A percentile compares a stretch with the other conserved stretches of the same genome.
phyloP scores from a whole-genome alignment of 2,329 filamentous ascomycete species.

The Botrytis byssoidea region DNA sequence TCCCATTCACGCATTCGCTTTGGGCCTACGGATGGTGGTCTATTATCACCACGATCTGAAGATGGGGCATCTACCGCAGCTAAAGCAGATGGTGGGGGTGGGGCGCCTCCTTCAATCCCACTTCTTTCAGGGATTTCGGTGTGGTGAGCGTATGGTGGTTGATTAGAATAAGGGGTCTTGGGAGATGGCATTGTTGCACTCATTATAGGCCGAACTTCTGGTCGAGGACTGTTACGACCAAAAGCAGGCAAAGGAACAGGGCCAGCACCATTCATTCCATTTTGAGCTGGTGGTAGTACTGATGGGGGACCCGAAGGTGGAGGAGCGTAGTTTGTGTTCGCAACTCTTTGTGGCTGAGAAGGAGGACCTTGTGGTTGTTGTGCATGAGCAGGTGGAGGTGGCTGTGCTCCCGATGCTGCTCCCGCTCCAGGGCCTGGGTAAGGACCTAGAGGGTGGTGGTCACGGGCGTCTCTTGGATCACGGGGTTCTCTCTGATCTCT shows the following conservation, averaged over 20 bases:
- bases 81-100: constrained; percentile 62
- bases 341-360: constrained; percentile 52
- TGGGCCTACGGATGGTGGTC: constrained; percentile 74
- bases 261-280: constrained; percentile 36
- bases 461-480: constrained; percentile 13
- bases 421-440: constrained; percentile 33
- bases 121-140: constrained; percentile 50
- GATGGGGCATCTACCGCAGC: constrained; percentile 67
- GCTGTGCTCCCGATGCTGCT: constrained; percentile 14
- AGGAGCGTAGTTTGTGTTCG: constrained; percentile 60
- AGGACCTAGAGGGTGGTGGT: constrained; percentile 36
- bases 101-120: constrained; percentile 57
- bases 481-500: constrained; percentile 19
- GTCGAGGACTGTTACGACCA: constrained; percentile 73
- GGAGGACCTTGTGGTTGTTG: constrained; percentile 35
- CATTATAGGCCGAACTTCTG: constrained; percentile 77
- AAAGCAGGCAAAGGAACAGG: constrained; percentile 62
- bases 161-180: constrained; percentile 79
- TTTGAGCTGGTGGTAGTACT: constrained; percentile 46
- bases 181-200: constrained; percentile 91
- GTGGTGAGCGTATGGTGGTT: constrained; percentile 73
- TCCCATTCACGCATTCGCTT: constrained; percentile 95
- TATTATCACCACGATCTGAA: constrained; percentile 62
- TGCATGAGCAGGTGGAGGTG: constrained; percentile 42
- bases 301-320: constrained; percentile 40